A percentile compares a stretch with the other conserved stretches of the same genome.
Evolutionary conservation across 768 basidiomycete species (phyloP).

Genomic region (Podaxis pistillaris): DNA sequence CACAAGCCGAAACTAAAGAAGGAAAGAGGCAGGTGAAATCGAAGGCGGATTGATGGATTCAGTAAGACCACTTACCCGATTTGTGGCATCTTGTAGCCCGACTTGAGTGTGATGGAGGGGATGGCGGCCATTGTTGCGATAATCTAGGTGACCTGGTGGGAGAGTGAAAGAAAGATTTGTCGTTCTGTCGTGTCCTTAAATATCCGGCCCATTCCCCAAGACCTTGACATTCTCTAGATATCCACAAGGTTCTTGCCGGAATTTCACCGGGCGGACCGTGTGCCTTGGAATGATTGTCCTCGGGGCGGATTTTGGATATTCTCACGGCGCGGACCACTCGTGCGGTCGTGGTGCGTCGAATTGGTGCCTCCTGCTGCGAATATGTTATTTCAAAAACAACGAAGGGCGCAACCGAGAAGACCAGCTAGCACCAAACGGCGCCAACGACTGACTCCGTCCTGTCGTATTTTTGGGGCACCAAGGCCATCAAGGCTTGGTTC

Average conservation of each 20-base stretch:
- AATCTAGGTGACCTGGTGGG: background rate
- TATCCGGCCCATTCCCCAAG: background rate
- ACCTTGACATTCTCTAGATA: background rate
- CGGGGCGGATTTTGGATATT: background rate
- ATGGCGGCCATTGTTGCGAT: conserved; percentile 13
- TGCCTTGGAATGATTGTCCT: background rate
- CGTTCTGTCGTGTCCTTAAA: background rate
- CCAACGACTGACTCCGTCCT: too few species aligned
- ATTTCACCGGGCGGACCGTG: conserved; percentile 13
- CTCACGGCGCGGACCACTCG: background rate
- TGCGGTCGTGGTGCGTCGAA: background rate
- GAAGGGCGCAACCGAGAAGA: background rate
- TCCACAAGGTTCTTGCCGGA: conserved; percentile 7
- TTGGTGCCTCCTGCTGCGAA: background rate
- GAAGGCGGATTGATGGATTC: background rate
- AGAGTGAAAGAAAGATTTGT: background rate
- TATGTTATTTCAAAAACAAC: background rate
- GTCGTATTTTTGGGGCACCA: background rate
- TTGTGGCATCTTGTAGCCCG: conserved; percentile 15
- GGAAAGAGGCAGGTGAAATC: background rate
- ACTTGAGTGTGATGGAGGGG: conserved; percentile 16
- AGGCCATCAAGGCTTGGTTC: background rate
- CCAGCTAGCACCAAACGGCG: too few species aligned
- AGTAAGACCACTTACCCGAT: conserved; percentile 11
- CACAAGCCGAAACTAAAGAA: conserved; percentile 30